These are phyloP conservation scores for Fusarium sp. DNA, from an alignment of 2,329 filamentous ascomycete species.

Conservation along the genomic window DNA sequence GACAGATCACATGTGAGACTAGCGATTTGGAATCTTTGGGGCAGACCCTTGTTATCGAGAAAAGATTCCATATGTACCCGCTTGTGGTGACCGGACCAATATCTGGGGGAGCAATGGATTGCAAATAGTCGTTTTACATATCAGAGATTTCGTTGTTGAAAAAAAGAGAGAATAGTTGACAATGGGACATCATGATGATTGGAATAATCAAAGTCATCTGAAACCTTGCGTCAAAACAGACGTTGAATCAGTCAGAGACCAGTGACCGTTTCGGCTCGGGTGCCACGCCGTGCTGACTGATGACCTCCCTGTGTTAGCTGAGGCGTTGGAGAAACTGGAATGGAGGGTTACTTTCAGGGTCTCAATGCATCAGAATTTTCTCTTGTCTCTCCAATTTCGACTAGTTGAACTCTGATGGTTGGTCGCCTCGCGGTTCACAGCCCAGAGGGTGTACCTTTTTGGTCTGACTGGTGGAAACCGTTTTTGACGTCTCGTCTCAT, in stretches of 20 bases:
- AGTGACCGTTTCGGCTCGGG: slow-evolving; percentile 10
- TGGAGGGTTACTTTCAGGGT: slow-evolving; percentile 36
- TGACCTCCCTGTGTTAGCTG: slow-evolving; percentile 1
- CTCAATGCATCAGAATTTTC: slow-evolving; percentile 30
- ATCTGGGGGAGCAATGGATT: slow-evolving; percentile 8
- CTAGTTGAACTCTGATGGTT: slow-evolving; percentile 35
- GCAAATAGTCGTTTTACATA: slow-evolving; percentile 14
- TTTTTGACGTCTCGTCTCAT: slow-evolving; percentile 14
- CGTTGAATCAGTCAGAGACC: slow-evolving; percentile 3
- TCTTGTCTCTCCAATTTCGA: slow-evolving; percentile 18
- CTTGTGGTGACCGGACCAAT: slow-evolving; percentile 1
- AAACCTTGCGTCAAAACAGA: background rate
- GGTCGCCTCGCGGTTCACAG: slow-evolving; percentile 24
- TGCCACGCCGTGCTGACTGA: slow-evolving; percentile 15
- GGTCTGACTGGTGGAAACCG: slow-evolving; percentile 19
- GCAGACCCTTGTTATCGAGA: slow-evolving; percentile 17
- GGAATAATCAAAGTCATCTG: background rate
- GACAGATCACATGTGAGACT: slow-evolving; percentile 26
- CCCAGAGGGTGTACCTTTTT: slow-evolving; percentile 21
- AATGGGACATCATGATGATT: background rate
- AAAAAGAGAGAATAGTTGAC: background rate
- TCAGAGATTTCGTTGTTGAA: background rate
- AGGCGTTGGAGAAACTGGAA: slow-evolving; percentile 9
- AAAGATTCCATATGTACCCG: slow-evolving; percentile 35
- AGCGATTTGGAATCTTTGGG: slow-evolving; percentile 38